Percentiles rank a stretch among this genome's conserved stretches.
Evolutionary conservation across 2,329 filamentous ascomycete genomes (phyloP).

Genomic region (Beauveria sp.): DNA sequence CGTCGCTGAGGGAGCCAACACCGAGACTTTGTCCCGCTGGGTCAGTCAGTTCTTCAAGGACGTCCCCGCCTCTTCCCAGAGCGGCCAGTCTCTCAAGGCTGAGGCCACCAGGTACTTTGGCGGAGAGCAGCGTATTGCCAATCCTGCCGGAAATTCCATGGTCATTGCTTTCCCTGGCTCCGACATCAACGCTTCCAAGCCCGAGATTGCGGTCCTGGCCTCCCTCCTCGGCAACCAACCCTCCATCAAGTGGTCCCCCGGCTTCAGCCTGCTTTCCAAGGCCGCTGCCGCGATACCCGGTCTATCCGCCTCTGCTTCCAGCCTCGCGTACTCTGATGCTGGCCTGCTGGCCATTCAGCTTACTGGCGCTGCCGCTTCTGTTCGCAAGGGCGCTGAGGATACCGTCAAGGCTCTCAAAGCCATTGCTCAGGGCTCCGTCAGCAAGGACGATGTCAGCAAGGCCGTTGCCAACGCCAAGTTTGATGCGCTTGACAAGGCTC

Average conservation of each 20-base stretch:
- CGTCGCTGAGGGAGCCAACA: slow-evolving; percentile 78
- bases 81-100: slow-evolving; percentile 46
- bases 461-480: slow-evolving; percentile 92
- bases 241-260: slow-evolving; percentile 89
- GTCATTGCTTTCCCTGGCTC: slow-evolving; percentile 91
- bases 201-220: slow-evolving; percentile 79
- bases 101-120: slow-evolving; percentile 80
- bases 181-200: slow-evolving; percentile 74
- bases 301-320: slow-evolving; percentile 64
- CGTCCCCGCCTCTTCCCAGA: slow-evolving; percentile 47
- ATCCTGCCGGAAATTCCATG: slow-evolving; percentile 69
- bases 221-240: slow-evolving; percentile 85
- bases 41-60: slow-evolving; percentile 84
- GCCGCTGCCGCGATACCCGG: slow-evolving; percentile 59
- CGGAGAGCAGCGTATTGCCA: slow-evolving; percentile 84
- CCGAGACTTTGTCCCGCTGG: slow-evolving; percentile 77
- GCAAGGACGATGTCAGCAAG: slow-evolving; percentile 83
- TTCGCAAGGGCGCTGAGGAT: slow-evolving; percentile 67
- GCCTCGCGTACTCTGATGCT: slow-evolving; percentile 85
- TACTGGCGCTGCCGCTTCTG: slow-evolving; percentile 62
- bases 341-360: slow-evolving; percentile 82
- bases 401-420: slow-evolving; percentile 76
- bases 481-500: slow-evolving; percentile 72
- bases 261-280: slow-evolving; percentile 86
- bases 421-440: slow-evolving; percentile 66